A percentile compares a stretch with the other conserved stretches of the same genome.
phyloP scores from a whole-genome alignment of 2,329 filamentous ascomycete species.

The Paraconiothyrium brasiliense region DNA sequence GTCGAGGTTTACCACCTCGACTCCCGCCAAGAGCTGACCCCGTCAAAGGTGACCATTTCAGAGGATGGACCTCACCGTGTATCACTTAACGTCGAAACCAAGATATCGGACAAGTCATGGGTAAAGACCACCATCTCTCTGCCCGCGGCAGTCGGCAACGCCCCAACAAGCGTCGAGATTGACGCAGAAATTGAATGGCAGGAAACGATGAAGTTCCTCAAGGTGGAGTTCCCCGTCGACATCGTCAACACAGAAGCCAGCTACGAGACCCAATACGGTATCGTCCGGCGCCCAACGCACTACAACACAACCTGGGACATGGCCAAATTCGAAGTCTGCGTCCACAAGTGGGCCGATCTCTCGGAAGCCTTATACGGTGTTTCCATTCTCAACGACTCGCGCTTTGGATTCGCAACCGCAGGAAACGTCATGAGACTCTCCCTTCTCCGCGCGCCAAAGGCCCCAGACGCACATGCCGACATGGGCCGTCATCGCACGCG shows the following conservation, averaged over 20 bases:
- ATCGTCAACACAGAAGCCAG: conserved; percentile 89
- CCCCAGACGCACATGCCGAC: conserved; percentile 90
- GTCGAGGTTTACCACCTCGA: conserved; percentile 96
- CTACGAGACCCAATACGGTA: conserved; percentile 94
- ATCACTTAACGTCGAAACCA: conserved; percentile 82
- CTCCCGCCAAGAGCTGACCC: conserved; percentile 78
- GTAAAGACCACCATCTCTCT: conserved; percentile 87
- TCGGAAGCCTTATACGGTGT: conserved; percentile 90
- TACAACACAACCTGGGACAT: conserved; percentile 99
- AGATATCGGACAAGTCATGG: conserved; percentile 87
- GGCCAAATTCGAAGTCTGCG: conserved; percentile 97
- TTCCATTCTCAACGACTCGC: conserved; percentile 92
- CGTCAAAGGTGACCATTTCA: conserved; percentile 73
- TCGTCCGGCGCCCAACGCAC: conserved; percentile 89
- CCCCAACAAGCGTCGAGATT: conserved; percentile 78
- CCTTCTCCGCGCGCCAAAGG: conserved; percentile 86
- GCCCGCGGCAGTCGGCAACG: conserved; percentile 70
- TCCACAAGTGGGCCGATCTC: conserved; percentile 91
- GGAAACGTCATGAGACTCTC: conserved; percentile 91
- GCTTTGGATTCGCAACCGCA: conserved; percentile 92
- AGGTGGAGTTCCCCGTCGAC: conserved; percentile 97
- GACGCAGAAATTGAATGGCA: conserved; percentile 93
- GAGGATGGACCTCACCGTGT: conserved; percentile 79
- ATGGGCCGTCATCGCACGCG: conserved; percentile 90
- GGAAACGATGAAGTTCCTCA: conserved; percentile 96